These are phyloP conservation scores for Venturia asperata DNA, from an alignment of 2,329 filamentous ascomycete genomes.

Conservation along the genomic window DNA sequence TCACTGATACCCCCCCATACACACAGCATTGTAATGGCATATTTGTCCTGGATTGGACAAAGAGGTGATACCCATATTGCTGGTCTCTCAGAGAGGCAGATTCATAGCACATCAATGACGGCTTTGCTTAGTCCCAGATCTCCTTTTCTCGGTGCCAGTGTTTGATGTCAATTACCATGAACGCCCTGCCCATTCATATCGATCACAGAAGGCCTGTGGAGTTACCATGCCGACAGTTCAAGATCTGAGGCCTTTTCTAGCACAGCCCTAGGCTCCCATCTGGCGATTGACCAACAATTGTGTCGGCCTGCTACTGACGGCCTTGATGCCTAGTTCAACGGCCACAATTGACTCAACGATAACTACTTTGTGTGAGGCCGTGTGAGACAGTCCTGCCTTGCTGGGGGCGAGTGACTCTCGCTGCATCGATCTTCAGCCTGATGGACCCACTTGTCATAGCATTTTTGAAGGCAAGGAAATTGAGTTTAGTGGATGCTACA, in stretches of 20 bases:
- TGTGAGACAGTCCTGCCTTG: constrained; percentile 2
- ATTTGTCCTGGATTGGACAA: neutral
- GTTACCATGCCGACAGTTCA: neutral
- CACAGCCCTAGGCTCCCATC: neutral
- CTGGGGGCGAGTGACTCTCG: neutral
- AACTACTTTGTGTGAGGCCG: neutral
- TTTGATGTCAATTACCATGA: neutral
- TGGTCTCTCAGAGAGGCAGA: neutral
- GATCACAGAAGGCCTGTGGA: too few relatives aligned
- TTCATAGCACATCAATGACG: neutral
- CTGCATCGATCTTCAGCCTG: neutral
- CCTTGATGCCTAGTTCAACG: neutral
- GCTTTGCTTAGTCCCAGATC: neutral
- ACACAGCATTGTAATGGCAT: constrained; percentile 16
- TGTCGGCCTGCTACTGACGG: neutral
- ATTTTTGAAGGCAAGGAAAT: too few relatives aligned
- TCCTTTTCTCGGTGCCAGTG: neutral
- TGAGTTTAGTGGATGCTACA: too few relatives aligned
- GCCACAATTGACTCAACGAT: neutral
- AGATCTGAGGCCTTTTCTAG: neutral
- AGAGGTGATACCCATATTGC: constrained; percentile 11
- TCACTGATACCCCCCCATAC: constrained; percentile 15
- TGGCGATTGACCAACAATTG: neutral
- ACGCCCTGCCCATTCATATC: neutral
- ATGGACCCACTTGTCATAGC: neutral